Percentiles rank a stretch among this genome's conserved stretches.
These are phyloP conservation scores for Zoysia pacifica DNA, from an alignment of 176 grass and related monocot genomes.

Conservation along the genomic window DNA sequence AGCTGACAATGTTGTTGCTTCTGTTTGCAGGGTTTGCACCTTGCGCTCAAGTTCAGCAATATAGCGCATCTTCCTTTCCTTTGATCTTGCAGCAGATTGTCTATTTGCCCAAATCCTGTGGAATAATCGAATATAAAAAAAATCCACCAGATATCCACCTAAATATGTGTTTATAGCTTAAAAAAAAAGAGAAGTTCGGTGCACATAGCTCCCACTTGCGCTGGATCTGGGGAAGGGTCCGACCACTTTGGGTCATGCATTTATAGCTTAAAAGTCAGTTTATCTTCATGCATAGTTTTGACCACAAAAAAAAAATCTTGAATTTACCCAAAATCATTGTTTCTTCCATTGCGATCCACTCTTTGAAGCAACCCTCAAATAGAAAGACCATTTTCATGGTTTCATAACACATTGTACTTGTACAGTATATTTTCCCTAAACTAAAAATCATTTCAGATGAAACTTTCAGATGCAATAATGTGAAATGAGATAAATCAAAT, in stretches of 20 bases:
- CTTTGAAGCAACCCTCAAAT: neutral
- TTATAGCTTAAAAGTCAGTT: constrained; percentile 1
- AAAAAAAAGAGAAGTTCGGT: no score
- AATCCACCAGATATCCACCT: constrained; percentile 18
- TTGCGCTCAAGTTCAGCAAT: constrained; percentile 70
- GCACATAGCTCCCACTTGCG: no score
- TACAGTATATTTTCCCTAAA: neutral
- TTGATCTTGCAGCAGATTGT: constrained; percentile 82
- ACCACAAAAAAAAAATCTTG: neutral
- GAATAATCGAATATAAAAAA: constrained; percentile 15
- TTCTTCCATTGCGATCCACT: neutral
- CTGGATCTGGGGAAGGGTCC: no score
- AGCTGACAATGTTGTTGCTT: constrained; percentile 68
- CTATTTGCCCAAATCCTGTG: constrained; percentile 84
- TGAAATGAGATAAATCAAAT: constrained; percentile 17
- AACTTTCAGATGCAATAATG: neutral
- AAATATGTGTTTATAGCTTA: neutral
- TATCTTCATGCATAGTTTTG: constrained; percentile 4
- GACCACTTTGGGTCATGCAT: neutral
- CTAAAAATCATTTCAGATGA: neutral
- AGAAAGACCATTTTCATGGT: constrained; percentile 10
- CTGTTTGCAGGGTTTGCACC: constrained; percentile 62
- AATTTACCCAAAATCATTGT: neutral
- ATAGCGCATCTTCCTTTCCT: constrained; percentile 84
- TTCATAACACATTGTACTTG: neutral